These are phyloP conservation scores for Vaccinium corymbosum DNA, from an alignment of 148 eudicot species.

Conservation along the genomic window DNA sequence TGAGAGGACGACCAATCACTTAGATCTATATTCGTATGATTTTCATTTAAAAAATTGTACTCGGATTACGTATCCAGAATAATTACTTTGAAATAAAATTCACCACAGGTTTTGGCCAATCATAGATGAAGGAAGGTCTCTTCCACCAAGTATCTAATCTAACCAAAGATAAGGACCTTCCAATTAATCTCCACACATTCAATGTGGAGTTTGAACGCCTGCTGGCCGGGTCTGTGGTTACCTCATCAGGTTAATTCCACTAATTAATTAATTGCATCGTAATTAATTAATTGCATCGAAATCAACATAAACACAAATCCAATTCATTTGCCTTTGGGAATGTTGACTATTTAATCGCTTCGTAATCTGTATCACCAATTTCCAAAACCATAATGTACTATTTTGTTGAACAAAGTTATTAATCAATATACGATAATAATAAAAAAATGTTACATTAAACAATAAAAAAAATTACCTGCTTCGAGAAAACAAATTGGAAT, in stretches of 20 bases:
- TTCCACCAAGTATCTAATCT: no score
- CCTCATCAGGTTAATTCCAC: neutral
- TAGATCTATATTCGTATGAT: no score
- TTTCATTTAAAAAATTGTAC: no score
- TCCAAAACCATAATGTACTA: neutral
- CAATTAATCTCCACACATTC: neutral
- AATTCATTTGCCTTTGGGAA: neutral
- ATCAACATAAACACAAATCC: neutral
- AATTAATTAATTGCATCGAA: neutral
- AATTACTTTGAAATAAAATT: no score
- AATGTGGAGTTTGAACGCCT: slow-evolving; percentile 2
- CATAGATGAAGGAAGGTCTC: no score
- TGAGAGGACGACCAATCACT: no score
- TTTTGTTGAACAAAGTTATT: neutral
- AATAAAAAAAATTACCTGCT: neutral
- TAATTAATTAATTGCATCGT: neutral
- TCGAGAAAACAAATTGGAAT: neutral
- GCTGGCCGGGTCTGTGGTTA: neutral
- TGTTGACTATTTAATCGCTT: neutral
- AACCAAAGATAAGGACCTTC: no score
- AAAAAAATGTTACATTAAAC: no score
- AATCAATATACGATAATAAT: neutral
- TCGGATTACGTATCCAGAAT: no score
- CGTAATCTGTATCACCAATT: neutral
- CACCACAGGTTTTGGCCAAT: no score